Base-by-base conservation (phyloP, 495 filamentous ascomycete genomes). In the Tuber microsphaerosporum region DNA sequence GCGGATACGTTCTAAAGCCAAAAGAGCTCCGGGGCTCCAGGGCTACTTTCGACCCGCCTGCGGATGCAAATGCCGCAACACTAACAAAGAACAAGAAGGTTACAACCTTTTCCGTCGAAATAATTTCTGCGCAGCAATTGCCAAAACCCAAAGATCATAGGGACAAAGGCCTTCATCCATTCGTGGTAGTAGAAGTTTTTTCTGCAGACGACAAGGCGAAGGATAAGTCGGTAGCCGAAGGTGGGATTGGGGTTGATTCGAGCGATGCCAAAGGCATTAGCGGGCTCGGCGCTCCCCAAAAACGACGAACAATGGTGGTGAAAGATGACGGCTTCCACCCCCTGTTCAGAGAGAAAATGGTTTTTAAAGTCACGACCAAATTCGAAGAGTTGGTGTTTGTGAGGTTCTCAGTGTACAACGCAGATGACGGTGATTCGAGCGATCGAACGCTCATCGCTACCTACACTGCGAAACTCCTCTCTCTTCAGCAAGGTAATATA, bases 361-460 rank as follows among this genome's bases (percentile, higher is more conserved):
- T 87, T 73, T 88, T 97, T 81, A 89, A 89, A 43, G 83, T 97
- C 48, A 92, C 92, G 69, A 97, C 95, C 46, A 94, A 93, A 79
- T 93, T 94, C 80, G 94, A 94, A 2, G 93, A 94, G 77, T 85
- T 99, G 71, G 92, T 98, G 56, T 98, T 97, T 85, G 91, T 99
- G 44, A 90, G 93, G 51, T 97, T 92, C 88, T 93, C 90, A n/a
- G 92, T 97, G 56, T 93, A 91, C 86, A 92, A 93, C 75, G 93
- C 92, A 7, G 81, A 87, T 75, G 92, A 93, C 78, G 92, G 90
- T 26, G 87, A 88, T 43, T 89, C 89, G 73, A 89, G 86, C 82
- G 91, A 91, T 78, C 86, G 88, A 78, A 89, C 90, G 22, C 84
- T 97, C 68, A 80, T 83, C 69, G 95, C 93, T 6, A 94, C 90